Conservation (phyloP, 768 basidiomycete genomes). For the Leccinum variicolor region DNA sequence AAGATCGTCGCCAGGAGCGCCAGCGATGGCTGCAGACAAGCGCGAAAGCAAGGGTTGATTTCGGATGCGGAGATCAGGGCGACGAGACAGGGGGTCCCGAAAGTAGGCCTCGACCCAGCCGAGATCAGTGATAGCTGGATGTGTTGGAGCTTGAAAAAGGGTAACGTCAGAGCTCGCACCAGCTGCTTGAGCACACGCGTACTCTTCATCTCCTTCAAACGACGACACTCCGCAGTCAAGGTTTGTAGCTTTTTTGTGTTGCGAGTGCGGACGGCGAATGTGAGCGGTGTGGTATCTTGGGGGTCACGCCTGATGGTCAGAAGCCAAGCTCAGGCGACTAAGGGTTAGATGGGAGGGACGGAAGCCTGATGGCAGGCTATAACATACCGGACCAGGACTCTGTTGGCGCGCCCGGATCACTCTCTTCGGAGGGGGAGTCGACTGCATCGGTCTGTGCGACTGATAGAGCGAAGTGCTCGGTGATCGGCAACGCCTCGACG, state of each 20-base stretch:
- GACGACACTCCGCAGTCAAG: constrained; percentile 54
- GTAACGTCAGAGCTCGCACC: not conserved
- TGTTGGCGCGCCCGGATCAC: constrained; percentile 29
- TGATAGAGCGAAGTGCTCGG: constrained; percentile 48
- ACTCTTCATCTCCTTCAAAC: constrained; percentile 52
- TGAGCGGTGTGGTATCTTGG: constrained; percentile 40
- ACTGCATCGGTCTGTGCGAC: constrained; percentile 53
- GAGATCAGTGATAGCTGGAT: constrained; percentile 9
- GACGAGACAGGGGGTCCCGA: constrained; percentile 3
- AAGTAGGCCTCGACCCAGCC: constrained; percentile 18
- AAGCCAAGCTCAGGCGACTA: constrained; percentile 41
- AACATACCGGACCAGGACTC: constrained; percentile 38
- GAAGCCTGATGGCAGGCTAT: not conserved
- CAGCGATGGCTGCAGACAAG: constrained; percentile 61
- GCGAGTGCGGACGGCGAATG: constrained; percentile 39
- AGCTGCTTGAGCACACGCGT: constrained; percentile 7
- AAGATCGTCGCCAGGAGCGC: constrained; percentile 57
- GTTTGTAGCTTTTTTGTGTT: constrained; percentile 46
- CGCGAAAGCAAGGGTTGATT: constrained; percentile 47
- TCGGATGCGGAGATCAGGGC: constrained; percentile 49
- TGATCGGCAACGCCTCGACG: constrained; percentile 44
- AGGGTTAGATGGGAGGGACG: not conserved
- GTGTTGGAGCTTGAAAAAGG: constrained; percentile 11
- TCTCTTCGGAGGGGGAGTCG: constrained; percentile 29
- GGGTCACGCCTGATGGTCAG: constrained; percentile 46